Evolutionary conservation across 148 eudicot genomes (phyloP).

Genomic region (Chenopodium quinoa): DNA sequence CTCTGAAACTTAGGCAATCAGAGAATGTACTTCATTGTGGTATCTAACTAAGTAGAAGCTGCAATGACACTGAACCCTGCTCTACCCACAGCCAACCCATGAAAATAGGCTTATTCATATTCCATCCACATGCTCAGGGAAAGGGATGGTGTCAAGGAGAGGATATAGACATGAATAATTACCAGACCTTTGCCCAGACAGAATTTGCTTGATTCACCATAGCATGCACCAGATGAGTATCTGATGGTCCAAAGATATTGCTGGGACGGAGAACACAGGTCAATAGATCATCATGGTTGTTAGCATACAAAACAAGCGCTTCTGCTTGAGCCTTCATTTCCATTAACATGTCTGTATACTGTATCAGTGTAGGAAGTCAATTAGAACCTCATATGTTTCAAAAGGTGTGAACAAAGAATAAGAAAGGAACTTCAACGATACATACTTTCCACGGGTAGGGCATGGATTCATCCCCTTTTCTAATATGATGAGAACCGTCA

Average conservation of each 20-base stretch:
- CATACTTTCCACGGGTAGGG: slow-evolving; percentile 68
- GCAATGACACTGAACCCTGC: neutral
- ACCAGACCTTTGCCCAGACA: slow-evolving; percentile 74
- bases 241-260: slow-evolving; percentile 94
- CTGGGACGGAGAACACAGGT: slow-evolving; percentile 91
- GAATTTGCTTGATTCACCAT: slow-evolving; percentile 69
- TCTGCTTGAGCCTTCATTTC: slow-evolving; percentile 93
- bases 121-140: neutral
- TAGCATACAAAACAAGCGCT: slow-evolving; percentile 67
- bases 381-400: slow-evolving; percentile 14
- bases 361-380: slow-evolving; percentile 30
- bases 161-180: slow-evolving; percentile 25
- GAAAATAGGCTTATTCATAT: neutral
- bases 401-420: slow-evolving; percentile 4
- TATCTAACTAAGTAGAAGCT: neutral
- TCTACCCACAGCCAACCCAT: neutral
- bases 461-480: slow-evolving; percentile 66
- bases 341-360: slow-evolving; percentile 60
- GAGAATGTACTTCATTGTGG: neutral
- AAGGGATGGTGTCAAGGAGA: neutral
- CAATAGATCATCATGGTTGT: slow-evolving; percentile 58
- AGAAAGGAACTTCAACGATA: slow-evolving; percentile 12
- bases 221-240: slow-evolving; percentile 52
- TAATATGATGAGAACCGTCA: slow-evolving; percentile 59
- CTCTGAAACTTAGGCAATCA: neutral